These are phyloP conservation scores for Beauveria bassiana DNA, from an alignment of 2,329 filamentous ascomycete genomes.

Conservation along the genomic window DNA sequence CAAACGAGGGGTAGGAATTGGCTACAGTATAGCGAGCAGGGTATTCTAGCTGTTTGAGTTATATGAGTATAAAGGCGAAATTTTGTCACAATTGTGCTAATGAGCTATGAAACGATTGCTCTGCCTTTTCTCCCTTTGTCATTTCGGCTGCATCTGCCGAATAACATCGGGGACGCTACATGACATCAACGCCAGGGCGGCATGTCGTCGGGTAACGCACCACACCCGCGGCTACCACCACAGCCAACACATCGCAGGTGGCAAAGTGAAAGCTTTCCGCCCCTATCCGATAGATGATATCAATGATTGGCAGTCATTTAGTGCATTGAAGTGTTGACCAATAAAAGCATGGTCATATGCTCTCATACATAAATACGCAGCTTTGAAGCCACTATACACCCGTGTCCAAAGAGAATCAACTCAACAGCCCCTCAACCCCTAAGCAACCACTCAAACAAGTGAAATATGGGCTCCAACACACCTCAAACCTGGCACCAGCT, in stretches of 20 bases:
- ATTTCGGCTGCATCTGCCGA: neutral
- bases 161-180: neutral
- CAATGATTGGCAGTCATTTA: neutral
- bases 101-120: too few relatives aligned
- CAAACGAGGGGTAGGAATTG: neutral
- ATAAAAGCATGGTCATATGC: neutral
- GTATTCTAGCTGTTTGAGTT: too few relatives aligned
- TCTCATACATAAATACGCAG: neutral
- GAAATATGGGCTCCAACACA: slow-evolving; percentile 20
- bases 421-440: neutral
- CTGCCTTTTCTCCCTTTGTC: too few relatives aligned
- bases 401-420: neutral
- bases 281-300: neutral
- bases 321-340: neutral
- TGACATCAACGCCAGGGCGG: neutral
- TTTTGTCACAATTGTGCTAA: too few relatives aligned
- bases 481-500: slow-evolving; percentile 35
- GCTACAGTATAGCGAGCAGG: neutral
- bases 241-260: neutral
- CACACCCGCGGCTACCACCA: neutral
- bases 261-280: neutral
- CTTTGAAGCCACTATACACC: neutral
- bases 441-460: neutral
- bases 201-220: slow-evolving; percentile 9
- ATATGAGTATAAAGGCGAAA: too few relatives aligned